A percentile compares a stretch with the other conserved stretches of the same genome.
Evolutionary conservation across 2,329 filamentous ascomycete genomes (phyloP).

Genomic region (Arthrobotrys sinensis): DNA sequence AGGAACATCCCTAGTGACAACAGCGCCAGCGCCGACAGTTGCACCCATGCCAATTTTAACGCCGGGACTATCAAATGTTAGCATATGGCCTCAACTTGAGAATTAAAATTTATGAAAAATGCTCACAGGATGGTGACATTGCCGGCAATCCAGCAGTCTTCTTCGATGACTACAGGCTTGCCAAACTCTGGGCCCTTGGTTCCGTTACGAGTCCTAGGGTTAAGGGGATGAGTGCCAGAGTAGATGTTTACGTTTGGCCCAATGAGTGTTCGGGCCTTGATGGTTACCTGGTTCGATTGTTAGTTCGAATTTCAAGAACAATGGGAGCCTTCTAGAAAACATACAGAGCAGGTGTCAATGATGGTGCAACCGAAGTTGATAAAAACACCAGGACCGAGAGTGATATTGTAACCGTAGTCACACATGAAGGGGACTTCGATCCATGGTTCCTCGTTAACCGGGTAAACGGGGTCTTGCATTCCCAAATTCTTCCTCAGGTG

Average conservation of each 20-base stretch:
- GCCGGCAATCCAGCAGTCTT: constrained; percentile 78
- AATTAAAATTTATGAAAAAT: not conserved
- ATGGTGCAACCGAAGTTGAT: constrained; percentile 88
- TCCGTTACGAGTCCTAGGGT: constrained; percentile 81
- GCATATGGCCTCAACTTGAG: constrained; percentile 22
- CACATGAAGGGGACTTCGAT: constrained; percentile 92
- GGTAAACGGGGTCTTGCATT: constrained; percentile 54
- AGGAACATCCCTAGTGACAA: constrained; percentile 72
- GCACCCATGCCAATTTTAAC: constrained; percentile 72
- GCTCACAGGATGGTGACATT: constrained; percentile 73
- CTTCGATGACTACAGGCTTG: constrained; percentile 81
- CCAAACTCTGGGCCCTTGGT: constrained; percentile 80
- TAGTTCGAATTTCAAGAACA: constrained; percentile 14
- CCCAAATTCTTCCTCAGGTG: constrained; percentile 57
- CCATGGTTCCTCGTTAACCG: constrained; percentile 59
- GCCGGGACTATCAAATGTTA: constrained; percentile 67
- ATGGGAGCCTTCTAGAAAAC: constrained; percentile 24
- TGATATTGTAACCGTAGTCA: constrained; percentile 96
- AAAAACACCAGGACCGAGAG: constrained; percentile 85
- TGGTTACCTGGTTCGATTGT: constrained; percentile 64
- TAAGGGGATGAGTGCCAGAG: constrained; percentile 80
- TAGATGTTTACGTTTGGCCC: constrained; percentile 90
- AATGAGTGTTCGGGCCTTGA: constrained; percentile 71
- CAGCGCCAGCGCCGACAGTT: constrained; percentile 72
- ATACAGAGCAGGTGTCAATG: constrained; percentile 81